Evolutionary conservation across 208 protist genomes (phyloP), one percentile per base, ranked within the genome.

Genomic region (Leishmania lainsoni): DNA sequence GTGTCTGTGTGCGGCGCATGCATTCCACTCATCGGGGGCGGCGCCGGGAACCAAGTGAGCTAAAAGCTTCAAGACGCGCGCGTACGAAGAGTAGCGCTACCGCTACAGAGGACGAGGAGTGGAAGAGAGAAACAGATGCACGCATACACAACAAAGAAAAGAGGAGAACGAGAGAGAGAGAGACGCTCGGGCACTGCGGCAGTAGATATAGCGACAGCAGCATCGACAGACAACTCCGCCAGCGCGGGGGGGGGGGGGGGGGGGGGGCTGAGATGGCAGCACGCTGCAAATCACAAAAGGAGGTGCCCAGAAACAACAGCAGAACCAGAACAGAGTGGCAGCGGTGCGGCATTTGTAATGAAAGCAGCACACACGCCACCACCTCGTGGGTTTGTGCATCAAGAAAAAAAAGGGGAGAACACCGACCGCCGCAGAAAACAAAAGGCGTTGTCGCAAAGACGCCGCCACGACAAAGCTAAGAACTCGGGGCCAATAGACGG

Each of bases 401-500:
- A 10, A 0, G n/a, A n/a, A 12, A 73, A 54, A 2, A 20, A 54
- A 2, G 8, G 26, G 45, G 12, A 0, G 12, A n/a, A 0, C 29
- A 22, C 29, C 52, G 45, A 63, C 51, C 5, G 26, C 51, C 39
- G 20, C 35, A 29, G n/a, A 39, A 29, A 59, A 42, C 5, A 10
- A 26, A 54, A 42, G 2, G 48, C n/a, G 52, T 14, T 26, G 32
- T 16, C 42, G 51, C n/a, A n/a, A 52, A 3, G 68, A 35, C 42
- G 29, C 26, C 3, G 26, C 35, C 14, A 29, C 26, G 8, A 52
- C 48, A 6, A 14, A 58, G 17, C 52, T 75, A 66, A 52, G 71
- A 29, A 5, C 39, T 80, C 16, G 32, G 80, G 59, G 86, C 66
- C 1, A 92, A 74, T 12, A 87, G 32, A 56, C 86, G 87, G 73